A percentile compares a stretch with the other conserved stretches of the same genome.
phyloP scores from a whole-genome alignment of 1,139 yeast species.

The Nakaseomyces kungkrabaensis region DNA sequence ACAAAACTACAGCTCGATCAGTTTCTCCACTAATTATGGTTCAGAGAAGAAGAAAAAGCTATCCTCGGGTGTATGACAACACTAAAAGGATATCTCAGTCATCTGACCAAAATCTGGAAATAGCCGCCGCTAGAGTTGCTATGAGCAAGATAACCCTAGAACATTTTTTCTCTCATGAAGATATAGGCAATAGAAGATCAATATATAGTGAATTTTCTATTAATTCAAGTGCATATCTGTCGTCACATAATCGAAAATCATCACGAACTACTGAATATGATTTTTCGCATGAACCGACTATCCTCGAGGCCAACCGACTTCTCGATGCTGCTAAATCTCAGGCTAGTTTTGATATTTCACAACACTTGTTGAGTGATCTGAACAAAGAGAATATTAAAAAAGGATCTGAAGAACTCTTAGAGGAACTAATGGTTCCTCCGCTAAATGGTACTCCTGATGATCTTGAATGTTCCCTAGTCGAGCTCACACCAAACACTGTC shows the following conservation, averaged over 20 bases:
- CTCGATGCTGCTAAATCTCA: background rate
- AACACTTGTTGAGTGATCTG: background rate
- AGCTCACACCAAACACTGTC: no score
- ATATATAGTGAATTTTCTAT: background rate
- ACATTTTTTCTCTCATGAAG: background rate
- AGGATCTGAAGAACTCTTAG: background rate
- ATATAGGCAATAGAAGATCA: background rate
- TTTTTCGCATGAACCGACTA: background rate
- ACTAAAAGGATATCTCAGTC: background rate
- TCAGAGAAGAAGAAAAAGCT: conserved; percentile 6
- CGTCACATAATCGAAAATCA: background rate
- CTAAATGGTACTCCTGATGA: background rate
- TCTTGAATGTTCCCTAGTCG: background rate
- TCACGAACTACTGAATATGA: background rate
- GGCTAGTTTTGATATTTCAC: background rate
- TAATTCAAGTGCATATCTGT: background rate
- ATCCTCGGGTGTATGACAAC: background rate
- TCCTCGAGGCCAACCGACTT: background rate
- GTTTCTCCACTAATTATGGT: background rate
- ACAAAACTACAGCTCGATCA: no score
- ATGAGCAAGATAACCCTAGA: background rate
- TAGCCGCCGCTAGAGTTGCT: conserved; percentile 1
- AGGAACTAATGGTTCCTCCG: background rate
- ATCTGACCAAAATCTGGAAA: background rate
- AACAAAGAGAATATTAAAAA: background rate